Base-by-base conservation (phyloP, 2,329 filamentous ascomycete genomes). In the Fusarium albosuccineum region DNA sequence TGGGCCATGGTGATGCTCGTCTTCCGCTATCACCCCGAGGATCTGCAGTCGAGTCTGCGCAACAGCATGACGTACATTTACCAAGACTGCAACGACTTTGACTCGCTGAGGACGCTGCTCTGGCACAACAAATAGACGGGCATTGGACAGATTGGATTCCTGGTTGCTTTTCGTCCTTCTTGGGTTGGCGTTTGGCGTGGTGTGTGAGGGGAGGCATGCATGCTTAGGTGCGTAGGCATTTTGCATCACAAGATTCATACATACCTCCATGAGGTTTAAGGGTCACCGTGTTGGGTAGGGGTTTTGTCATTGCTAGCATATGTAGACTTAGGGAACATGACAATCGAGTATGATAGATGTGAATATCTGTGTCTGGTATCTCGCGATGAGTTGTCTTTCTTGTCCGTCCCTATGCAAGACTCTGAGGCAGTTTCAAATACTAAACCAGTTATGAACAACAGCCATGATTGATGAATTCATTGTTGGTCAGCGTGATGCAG, bases 31-130 rank as follows among this genome's bases (percentile, higher is more conserved):
- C 90, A 98, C 82, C 94, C 96, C 6, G 93, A 97, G 73, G 93
- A 92, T 58, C 86, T 99, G 76, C 96, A 97, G 85, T 89, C 90
- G 62, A 97, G 94, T 79, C 81, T 99, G 84, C 87, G 93, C 78
- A 94, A 90, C 81, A 97, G 94, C 82, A 99, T 99, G 96, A 92
- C 89, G 73, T 99, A 99, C 76, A 97, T 99, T 84, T 99, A 95
- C 78, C 86, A 89, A 61, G 92, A 98, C 79, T 93, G 92, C 67
- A 92, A 97, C 75, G 86, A 92, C 61, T 99, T 95, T 93, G 92
- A 97, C 75, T 92, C 91, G 39, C 83, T 97, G 76, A 84, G 91
- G 78, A 98, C 91, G 70, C 89, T 98, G 74, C 74, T 97, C 17
- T 91, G 93, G 86, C 91, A 97, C 79, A 98, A 98, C 72, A 88